Base-by-base conservation (phyloP, 2,329 filamentous ascomycete genomes). In the Colletotrichum sp. region DNA sequence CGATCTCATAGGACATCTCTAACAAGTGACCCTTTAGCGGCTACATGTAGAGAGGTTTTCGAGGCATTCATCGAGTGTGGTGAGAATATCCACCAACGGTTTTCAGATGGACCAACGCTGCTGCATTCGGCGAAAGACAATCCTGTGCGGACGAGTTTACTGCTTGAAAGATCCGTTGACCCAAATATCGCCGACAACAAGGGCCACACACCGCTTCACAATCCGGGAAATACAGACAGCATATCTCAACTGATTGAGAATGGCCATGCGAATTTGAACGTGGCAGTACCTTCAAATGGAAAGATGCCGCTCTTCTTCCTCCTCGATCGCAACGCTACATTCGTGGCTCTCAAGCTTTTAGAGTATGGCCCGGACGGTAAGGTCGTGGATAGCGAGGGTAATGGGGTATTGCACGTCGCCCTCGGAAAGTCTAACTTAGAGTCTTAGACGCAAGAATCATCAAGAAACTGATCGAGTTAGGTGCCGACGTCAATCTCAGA, bases 91-190 rank as follows among this genome's bases (percentile, higher is more conserved):
- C 74, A 81, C 26, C 71, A 76, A 55, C 77, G 78, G 26, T n/a
- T n/a, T 44, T n/a, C 18, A 10, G 8, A 71, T 64, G 79, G 78
- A 7, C n/a, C 34, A 18, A 77, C 79, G 16, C 68, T 77, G 1
- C 69, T 82, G n/a, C 81, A 82, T 30, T 57, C 44, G 3, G 74
- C 79, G 1, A 24, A 21, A 10, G 6, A 26, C 5, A 73, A 72
- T 3, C 62, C 75, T 9, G 55, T 71, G 7, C 44, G 78, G 26
- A 59, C 76, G 8, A 76, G 63, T 16, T 24, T 78, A 1, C 76
- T 83, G 1, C 70, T 82, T 3, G 77, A 80, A 39, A 79, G 76
- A 5, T 81, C 81, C 1, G 78, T 80, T 2, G 79, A 82, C 69
- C 74, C 77, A 2, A 80, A 81, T 69, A 72, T 73, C 2, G 69